Base-by-base conservation (phyloP, 805 yeast species). In the Teunomyces pallodes region DNA sequence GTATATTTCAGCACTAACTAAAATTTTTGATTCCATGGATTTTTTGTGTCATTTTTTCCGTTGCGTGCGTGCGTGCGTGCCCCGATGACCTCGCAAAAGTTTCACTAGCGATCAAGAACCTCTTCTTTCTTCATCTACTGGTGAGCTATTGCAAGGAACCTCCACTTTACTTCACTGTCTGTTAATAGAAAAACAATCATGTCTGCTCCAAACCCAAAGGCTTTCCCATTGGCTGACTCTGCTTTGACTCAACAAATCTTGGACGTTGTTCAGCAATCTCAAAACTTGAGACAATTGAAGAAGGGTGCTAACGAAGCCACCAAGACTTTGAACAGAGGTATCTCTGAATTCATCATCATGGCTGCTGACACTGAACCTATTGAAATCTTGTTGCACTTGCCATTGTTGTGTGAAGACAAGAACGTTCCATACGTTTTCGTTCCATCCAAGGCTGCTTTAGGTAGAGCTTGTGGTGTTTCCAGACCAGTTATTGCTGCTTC, bases 261-360 rank as follows among this genome's bases (percentile, higher is more conserved):
- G 69, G 98, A 94, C 66, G 91, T 94, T 70, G 94, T 89, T 64
- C 99, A 94, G 79, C 99, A 94, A 80, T 90, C 97, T 54, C 91
- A 96, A 65, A 90, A 87, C 78, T 83, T 94, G 71, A 90, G 98
- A 81, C 99, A 94, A 79, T 84, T 94, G 75, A 94, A 94, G 83
- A 94, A 94, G 76, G 99, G 99, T 76, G 99, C 99, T 61, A 94
- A 94, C 74, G 99, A 94, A 80, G 96, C 98, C 67, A 94, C 97
- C 77, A 92, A 92, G 83, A 92, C 97, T 64, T 83, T 92, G 77
- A 92, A 92, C 87, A 88, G 98, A 82, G 99, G 99, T 85, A 92
- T 92, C 67, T 88, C 97, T 64, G 99, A 92, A 79, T 92, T 92
- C 82, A 91, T 92, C 74, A 89, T 92, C 78, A 90, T 94, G 97